A percentile compares a stretch with the other conserved stretches of the same genome.
Evolutionary conservation across 257 asterid species (phyloP).

Genomic region (Jasminum sambac): DNA sequence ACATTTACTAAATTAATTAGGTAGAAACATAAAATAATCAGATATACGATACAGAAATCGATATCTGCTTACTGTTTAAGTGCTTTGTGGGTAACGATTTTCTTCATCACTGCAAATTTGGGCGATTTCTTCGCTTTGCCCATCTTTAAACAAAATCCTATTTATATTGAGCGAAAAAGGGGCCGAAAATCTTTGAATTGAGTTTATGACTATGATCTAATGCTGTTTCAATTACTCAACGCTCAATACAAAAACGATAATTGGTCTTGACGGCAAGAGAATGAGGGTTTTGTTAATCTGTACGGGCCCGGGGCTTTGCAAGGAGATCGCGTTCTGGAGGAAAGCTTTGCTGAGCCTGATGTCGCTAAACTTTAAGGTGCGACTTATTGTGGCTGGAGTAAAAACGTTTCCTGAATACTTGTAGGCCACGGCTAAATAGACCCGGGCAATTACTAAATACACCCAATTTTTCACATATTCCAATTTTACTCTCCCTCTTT

Average conservation of each 20-base stretch:
- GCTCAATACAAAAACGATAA: background rate
- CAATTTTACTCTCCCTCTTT: too few relatives aligned
- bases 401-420: too few relatives aligned
- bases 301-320: too few relatives aligned
- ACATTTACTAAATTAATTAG: background rate
- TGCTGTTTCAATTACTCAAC: background rate
- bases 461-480: too few relatives aligned
- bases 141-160: conserved; percentile 42
- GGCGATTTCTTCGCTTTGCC: conserved; percentile 84
- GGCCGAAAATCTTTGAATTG: background rate
- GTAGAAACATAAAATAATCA: conserved; percentile 16
- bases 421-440: too few relatives aligned
- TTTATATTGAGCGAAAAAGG: background rate
- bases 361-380: too few relatives aligned
- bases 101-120: conserved; percentile 96
- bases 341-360: too few relatives aligned
- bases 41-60: background rate
- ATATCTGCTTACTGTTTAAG: conserved; percentile 57
- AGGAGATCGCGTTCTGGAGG: too few relatives aligned
- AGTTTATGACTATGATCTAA: background rate
- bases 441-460: too few relatives aligned
- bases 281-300: too few relatives aligned
- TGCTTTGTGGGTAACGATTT: conserved; percentile 62
- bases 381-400: too few relatives aligned
- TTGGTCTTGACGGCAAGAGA: too few relatives aligned